phyloP scores from a whole-genome alignment of 768 basidiomycete genomes.

The Glaciozyma martinii region DNA sequence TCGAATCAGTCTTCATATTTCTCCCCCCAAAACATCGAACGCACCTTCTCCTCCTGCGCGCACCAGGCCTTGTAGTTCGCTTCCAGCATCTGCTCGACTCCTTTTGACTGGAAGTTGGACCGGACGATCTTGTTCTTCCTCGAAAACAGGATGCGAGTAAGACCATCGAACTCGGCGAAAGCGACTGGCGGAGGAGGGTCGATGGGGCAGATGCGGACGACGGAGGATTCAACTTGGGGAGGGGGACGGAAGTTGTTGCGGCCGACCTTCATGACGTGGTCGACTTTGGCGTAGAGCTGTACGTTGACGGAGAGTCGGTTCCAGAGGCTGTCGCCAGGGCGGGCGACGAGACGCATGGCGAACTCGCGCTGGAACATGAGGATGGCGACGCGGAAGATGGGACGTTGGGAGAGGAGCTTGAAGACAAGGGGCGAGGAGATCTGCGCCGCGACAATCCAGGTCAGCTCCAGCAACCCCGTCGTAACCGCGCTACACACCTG shows the following conservation, averaged over 20 bases:
- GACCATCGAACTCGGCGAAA: constrained; percentile 96
- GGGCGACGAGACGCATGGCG: constrained; percentile 79
- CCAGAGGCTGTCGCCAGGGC: constrained; percentile 77
- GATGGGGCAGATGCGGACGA: constrained; percentile 79
- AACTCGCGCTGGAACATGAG: constrained; percentile 99
- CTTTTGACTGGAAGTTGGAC: constrained; percentile 79
- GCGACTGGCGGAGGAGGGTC: constrained; percentile 92
- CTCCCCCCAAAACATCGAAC: constrained; percentile 15
- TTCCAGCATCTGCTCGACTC: constrained; percentile 88
- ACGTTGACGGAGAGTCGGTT: constrained; percentile 92
- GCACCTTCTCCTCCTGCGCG: constrained; percentile 52
- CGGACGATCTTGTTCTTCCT: constrained; percentile 82
- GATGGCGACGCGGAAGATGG: constrained; percentile 83
- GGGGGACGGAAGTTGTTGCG: constrained; percentile 95
- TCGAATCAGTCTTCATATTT: neutral
- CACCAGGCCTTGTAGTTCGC: constrained; percentile 89
- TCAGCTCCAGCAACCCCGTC: neutral
- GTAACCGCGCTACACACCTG: constrained; percentile 46
- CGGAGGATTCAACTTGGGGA: constrained; percentile 85
- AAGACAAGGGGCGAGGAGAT: constrained; percentile 97
- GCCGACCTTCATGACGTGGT: constrained; percentile 92
- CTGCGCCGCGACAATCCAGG: constrained; percentile 30
- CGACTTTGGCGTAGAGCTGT: constrained; percentile 92
- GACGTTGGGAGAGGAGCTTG: constrained; percentile 90
- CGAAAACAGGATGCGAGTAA: constrained; percentile 81